Base-by-base conservation (phyloP, 1,284 basidiomycete genomes). In the Jaminaea rosea region DNA sequence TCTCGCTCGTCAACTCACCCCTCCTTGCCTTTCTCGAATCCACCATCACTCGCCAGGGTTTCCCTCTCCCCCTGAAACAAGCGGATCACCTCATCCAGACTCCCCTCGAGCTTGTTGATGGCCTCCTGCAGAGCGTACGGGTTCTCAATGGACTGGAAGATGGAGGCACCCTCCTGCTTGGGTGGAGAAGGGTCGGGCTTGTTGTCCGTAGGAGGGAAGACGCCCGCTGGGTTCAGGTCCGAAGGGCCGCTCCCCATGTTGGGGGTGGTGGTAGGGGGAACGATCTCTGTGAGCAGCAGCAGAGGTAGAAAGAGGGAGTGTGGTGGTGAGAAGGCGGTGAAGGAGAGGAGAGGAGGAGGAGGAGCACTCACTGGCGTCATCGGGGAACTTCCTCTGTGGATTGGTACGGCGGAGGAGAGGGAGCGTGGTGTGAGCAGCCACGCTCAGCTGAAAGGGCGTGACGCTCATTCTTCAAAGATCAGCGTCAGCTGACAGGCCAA, bases 61-160 rank as follows among this genome's bases (percentile, higher is more conserved):
- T 63, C 56, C 31, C 66, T 59, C 44, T 68, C 66, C 3, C 51
- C 56, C 44, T 68, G 55, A 56, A 67, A 68, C 5, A 68, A 46
- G 17, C 29, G 32, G 49, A 68, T 67, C 44, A 68, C 36, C 15
- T 68, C 66, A 49, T 68, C 66, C 6, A 68, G 48, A 3, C 47
- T 36, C 17, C 50, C n/a, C 44, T 68, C 64, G 46, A 68, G 56
- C 21, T 58, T 63, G 47, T 32, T 65, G 6, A 68, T 37, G 0
- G 63, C 55, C 45, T 65, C 64, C 17, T 60, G 55, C 15, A 68
- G 55, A 0, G 62, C 62, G 44, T 66, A 67, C 3, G 66, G 63
- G 48, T 68, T 68, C 47, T 68, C 66, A 49, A 68, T 65, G 24
- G 59, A 50, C 15, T 44, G 42, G 27, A 58, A 60, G 50, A 68